phyloP scores from a whole-genome alignment of 139 green algal genomes.

The Tetraselmis striata region DNA sequence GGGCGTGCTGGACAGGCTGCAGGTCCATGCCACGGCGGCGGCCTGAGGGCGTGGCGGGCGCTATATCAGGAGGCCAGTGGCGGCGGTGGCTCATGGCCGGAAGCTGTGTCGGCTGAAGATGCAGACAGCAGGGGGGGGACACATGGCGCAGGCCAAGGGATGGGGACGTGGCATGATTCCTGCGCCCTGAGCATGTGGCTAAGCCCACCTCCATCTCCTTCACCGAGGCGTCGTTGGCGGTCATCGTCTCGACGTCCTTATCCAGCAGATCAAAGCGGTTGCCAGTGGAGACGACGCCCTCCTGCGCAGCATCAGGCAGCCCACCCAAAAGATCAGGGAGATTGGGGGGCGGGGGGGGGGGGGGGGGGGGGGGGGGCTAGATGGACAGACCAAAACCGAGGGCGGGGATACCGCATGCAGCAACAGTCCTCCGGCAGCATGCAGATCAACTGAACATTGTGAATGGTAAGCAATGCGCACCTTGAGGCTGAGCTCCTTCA shows the following conservation, averaged over 20 bases:
- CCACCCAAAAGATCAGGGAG: background rate
- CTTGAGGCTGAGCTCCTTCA: background rate
- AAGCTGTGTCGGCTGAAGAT: no score
- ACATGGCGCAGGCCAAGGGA: no score
- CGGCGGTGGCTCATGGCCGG: no score
- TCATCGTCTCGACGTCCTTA: slow-evolving; percentile 76
- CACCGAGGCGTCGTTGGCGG: slow-evolving; percentile 47
- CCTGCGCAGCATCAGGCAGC: slow-evolving; percentile 14
- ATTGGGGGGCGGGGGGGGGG: background rate
- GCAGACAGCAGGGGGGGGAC: no score
- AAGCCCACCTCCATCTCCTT: slow-evolving; percentile 97
- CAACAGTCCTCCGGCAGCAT: no score
- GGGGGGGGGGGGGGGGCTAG: background rate
- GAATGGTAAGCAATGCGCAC: background rate
- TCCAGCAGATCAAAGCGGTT: slow-evolving; percentile 86
- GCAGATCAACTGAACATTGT: no score
- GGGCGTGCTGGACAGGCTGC: slow-evolving; percentile 53
- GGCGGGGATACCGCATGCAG: background rate
- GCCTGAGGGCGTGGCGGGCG: no score
- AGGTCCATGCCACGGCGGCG: slow-evolving; percentile 69
- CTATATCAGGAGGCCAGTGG: no score
- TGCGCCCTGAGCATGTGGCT: no score
- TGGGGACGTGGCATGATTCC: no score
- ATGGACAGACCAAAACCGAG: background rate
- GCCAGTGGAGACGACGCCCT: slow-evolving; percentile 61